Percentiles rank a stretch among this genome's conserved stretches.
Evolutionary conservation across 805 yeast genomes (phyloP).

Genomic region (Candida cerambycidarum): DNA sequence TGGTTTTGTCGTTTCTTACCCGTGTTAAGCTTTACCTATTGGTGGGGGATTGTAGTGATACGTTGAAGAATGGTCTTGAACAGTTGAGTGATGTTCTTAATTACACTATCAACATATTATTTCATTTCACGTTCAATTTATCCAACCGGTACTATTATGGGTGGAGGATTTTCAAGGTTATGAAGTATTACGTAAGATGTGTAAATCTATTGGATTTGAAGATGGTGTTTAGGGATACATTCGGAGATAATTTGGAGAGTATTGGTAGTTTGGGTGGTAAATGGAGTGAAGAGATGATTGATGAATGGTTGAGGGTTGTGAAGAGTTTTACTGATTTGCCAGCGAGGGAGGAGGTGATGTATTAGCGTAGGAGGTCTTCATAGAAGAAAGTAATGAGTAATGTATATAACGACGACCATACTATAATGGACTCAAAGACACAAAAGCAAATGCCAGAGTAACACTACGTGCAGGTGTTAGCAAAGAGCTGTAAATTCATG

Average conservation of each 20-base stretch:
- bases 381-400: no score
- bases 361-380: background rate
- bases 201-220: slow-evolving; percentile 3
- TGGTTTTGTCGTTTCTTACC: slow-evolving; percentile 5
- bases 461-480: no score
- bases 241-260: background rate
- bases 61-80: background rate
- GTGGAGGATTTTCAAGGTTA: slow-evolving; percentile 41
- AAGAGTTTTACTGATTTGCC: background rate
- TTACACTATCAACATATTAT: slow-evolving; percentile 1
- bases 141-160: slow-evolving; percentile 63
- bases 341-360: background rate
- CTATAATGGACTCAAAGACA: no score
- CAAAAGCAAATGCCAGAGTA: no score
- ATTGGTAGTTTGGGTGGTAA: background rate
- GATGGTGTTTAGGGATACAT: background rate
- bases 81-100: background rate
- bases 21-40: slow-evolving; percentile 2
- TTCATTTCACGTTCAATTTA: slow-evolving; percentile 24
- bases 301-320: background rate
- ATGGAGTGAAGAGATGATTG: background rate
- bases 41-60: background rate
- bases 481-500: no score
- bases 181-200: slow-evolving; percentile 6
- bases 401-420: no score